Evolutionary conservation across 192 early-diverging fungal genomes (phyloP).

Genomic region (Coemansia erecta): DNA sequence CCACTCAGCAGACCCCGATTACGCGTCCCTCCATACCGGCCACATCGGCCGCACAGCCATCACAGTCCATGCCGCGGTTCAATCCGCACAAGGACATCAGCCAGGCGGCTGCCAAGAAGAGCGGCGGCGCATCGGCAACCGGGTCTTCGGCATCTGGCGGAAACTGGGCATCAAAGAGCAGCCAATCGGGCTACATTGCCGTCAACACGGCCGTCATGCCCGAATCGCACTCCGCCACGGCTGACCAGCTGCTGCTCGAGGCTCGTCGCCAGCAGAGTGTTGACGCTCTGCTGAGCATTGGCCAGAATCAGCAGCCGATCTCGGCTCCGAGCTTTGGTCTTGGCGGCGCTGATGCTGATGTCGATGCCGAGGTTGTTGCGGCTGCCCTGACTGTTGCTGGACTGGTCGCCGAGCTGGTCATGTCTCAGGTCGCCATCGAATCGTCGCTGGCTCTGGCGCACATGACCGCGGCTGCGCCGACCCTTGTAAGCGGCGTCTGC

Average conservation of each 20-base stretch:
- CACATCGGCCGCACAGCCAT: too few relatives aligned
- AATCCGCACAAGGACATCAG: constrained; percentile 49
- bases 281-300: constrained; percentile 37
- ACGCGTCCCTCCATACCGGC: background rate
- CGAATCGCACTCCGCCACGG: constrained; percentile 6
- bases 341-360: too few relatives aligned
- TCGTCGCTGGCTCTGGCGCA: constrained; percentile 27
- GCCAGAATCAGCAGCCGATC: background rate
- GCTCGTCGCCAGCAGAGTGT: constrained; percentile 28
- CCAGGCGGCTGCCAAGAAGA: constrained; percentile 30
- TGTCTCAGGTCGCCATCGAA: constrained; percentile 36
- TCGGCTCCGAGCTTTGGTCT: background rate
- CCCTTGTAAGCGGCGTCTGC: constrained; percentile 2
- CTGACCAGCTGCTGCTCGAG: constrained; percentile 23
- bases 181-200: constrained; percentile 33
- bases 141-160: constrained; percentile 9
- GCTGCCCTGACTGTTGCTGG: constrained; percentile 7
- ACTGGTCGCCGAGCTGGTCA: constrained; percentile 22
- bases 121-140: constrained; percentile 2
- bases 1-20: constrained; percentile 6
- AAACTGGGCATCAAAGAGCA: constrained; percentile 46
- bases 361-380: background rate
- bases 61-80: constrained; percentile 24
- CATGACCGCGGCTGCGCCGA: background rate
- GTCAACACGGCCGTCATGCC: constrained; percentile 41